These are phyloP conservation scores for Lantana camara DNA, from an alignment of 257 asterid genomes.

Conservation along the genomic window DNA sequence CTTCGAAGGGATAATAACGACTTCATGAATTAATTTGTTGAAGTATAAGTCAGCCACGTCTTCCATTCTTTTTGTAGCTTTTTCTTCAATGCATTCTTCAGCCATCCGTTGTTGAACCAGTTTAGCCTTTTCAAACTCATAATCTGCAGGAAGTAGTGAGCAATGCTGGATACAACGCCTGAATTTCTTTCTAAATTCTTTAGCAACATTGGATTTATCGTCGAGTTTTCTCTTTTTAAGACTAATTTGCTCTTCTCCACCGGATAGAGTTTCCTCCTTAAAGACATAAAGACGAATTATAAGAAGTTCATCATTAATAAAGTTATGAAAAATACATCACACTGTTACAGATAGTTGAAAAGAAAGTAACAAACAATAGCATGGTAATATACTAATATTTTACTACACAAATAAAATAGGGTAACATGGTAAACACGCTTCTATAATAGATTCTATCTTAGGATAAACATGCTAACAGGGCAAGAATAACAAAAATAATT, in stretches of 20 bases:
- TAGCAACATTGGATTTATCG: too few species aligned
- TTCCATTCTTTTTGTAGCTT: conserved; percentile 35
- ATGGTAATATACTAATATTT: neutral
- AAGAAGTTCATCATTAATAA: neutral
- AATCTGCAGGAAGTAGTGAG: conserved; percentile 33
- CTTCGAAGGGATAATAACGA: conserved; percentile 28
- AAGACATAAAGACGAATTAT: too few species aligned
- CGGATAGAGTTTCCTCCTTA: neutral
- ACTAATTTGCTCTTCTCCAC: conserved; percentile 5
- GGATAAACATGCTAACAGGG: too few species aligned
- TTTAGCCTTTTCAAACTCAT: conserved; percentile 43
- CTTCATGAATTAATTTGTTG: conserved; percentile 26
- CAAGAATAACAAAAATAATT: too few species aligned
- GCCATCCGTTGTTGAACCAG: conserved; percentile 54
- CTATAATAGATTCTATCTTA: too few species aligned
- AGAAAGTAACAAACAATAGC: neutral
- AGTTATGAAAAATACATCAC: conserved; percentile 16
- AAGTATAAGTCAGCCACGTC: conserved; percentile 36
- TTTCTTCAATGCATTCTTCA: conserved; percentile 38
- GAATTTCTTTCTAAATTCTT: too few species aligned
- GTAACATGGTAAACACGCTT: too few species aligned
- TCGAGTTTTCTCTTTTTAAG: conserved; percentile 24
- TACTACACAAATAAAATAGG: neutral
- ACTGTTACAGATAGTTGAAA: neutral
- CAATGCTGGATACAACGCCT: conserved; percentile 24